phyloP scores from a whole-genome alignment of 805 yeast genomes.

The Blastobotrys attinorum region DNA sequence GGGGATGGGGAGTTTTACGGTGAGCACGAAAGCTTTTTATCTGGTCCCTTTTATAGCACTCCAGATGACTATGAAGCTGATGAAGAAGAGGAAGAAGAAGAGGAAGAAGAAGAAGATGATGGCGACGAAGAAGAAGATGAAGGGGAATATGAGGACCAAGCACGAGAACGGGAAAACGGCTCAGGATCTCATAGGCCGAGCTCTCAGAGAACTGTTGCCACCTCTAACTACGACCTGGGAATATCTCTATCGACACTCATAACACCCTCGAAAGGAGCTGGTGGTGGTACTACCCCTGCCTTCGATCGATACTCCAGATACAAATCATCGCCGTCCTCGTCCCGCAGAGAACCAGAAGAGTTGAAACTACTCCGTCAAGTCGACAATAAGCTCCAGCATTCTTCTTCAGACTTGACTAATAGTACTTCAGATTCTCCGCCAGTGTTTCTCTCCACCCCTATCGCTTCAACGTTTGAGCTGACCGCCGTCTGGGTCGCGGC shows the following conservation, averaged over 20 bases:
- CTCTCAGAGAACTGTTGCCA: neutral
- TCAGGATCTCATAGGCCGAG: neutral
- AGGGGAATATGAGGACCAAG: no score
- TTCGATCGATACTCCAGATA: no score
- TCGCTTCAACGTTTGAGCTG: no score
- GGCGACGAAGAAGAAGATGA: neutral
- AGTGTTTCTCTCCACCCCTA: neutral
- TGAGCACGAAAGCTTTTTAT: neutral
- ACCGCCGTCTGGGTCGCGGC: slow-evolving; percentile 1
- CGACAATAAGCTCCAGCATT: neutral
- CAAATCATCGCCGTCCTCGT: no score
- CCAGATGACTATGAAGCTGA: neutral
- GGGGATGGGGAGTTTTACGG: neutral
- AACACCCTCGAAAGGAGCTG: neutral
- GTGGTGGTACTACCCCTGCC: no score
- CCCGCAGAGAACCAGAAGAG: neutral
- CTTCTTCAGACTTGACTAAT: no score
- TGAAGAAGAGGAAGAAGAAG: neutral
- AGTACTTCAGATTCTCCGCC: neutral
- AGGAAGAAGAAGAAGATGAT: neutral
- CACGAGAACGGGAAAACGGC: neutral
- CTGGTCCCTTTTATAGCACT: neutral
- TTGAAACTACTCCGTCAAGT: neutral
- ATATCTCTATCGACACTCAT: neutral
- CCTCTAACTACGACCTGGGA: neutral